These are phyloP conservation scores for Phlebiopsis gigantea DNA, from an alignment of 768 basidiomycete species.

Conservation along the genomic window DNA sequence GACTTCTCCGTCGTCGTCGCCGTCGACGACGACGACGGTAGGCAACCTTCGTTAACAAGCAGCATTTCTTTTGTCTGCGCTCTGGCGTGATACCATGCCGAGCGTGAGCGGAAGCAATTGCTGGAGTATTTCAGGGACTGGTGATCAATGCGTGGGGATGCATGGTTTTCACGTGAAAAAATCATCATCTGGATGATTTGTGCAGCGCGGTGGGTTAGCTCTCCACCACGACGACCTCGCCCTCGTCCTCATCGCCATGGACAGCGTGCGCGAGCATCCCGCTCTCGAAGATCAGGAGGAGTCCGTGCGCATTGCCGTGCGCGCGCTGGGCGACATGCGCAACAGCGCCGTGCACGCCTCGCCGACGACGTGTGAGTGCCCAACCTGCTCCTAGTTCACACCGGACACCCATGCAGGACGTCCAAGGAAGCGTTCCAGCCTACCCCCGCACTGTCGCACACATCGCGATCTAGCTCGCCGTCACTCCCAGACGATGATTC, in stretches of 20 bases:
- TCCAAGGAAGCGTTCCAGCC: conserved; percentile 27
- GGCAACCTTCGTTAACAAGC: no score
- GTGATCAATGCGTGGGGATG: conserved; percentile 3
- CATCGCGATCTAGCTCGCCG: conserved; percentile 28
- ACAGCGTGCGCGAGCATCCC: conserved; percentile 10
- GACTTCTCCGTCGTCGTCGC: not conserved
- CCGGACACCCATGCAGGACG: not conserved
- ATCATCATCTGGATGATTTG: conserved; percentile 1
- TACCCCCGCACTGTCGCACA: conserved; percentile 29
- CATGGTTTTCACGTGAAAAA: conserved; percentile 7
- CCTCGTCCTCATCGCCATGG: conserved; percentile 7
- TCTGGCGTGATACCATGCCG: not conserved
- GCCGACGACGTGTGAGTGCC: conserved; percentile 22
- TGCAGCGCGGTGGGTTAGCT: not conserved
- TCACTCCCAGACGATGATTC: conserved; percentile 23
- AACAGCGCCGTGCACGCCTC: conserved; percentile 31
- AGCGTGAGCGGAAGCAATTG: not conserved
- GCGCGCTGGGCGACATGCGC: conserved; percentile 76
- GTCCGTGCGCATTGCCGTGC: conserved; percentile 72
- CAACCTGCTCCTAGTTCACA: not conserved
- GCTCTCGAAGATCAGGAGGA: conserved; percentile 58
- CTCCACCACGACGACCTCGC: not conserved
- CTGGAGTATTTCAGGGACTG: not conserved
- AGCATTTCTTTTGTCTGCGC: no score
- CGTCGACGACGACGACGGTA: not conserved